Conservation (phyloP, 345 rosid genomes). For the Brassica incana region DNA sequence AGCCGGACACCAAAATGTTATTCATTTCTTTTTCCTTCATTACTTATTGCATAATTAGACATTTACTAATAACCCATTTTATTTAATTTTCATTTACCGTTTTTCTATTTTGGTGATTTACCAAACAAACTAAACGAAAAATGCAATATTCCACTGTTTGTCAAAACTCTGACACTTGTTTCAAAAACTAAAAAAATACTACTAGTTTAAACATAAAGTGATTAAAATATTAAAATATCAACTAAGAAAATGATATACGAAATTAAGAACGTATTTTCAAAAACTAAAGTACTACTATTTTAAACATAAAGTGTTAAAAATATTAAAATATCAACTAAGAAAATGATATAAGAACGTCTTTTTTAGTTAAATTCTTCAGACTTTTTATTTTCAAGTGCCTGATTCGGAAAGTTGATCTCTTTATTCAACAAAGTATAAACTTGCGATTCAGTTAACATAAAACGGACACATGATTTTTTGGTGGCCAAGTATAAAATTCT, state of each 20-base stretch:
- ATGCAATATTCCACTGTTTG: neutral
- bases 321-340: neutral
- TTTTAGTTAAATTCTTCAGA: slow-evolving; percentile 2
- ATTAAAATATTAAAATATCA: neutral
- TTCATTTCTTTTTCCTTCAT: too few species aligned
- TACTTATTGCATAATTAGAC: too few species aligned
- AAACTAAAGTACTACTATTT: neutral
- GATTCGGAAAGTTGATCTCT: slow-evolving; percentile 5
- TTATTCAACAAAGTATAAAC: neutral
- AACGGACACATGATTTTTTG: slow-evolving; percentile 8
- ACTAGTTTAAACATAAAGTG: neutral
- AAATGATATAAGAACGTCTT: neutral
- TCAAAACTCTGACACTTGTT: neutral
- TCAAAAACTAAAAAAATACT: neutral
- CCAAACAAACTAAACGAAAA: neutral
- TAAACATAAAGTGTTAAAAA: neutral
- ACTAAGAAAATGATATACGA: neutral
- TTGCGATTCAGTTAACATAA: neutral
- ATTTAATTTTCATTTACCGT: too few species aligned
- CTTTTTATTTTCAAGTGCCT: slow-evolving; percentile 6
- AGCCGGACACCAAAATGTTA: too few species aligned
- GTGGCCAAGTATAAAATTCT: neutral
- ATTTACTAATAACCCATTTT: too few species aligned
- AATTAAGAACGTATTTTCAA: neutral
- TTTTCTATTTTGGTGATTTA: too few species aligned